These are phyloP conservation scores for Linaria vulgaris DNA, from an alignment of 257 asterid species.

Conservation along the genomic window DNA sequence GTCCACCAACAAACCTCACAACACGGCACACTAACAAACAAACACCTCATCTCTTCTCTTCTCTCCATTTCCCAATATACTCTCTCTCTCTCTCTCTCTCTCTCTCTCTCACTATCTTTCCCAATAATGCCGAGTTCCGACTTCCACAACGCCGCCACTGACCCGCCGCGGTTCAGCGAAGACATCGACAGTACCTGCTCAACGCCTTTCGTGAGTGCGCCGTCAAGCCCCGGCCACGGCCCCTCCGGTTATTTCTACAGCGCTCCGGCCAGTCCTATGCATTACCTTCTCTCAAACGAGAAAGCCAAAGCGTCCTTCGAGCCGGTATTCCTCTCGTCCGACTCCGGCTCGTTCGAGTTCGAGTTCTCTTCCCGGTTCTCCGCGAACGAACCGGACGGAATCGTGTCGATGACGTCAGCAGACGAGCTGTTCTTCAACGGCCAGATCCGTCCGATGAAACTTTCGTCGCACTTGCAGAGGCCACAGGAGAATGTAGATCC, in stretches of 20 bases:
- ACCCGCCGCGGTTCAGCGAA: slow-evolving; percentile 51
- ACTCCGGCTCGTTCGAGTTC: slow-evolving; percentile 56
- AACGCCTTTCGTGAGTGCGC: slow-evolving; percentile 61
- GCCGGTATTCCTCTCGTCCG: slow-evolving; percentile 44
- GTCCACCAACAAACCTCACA: slow-evolving; percentile 33
- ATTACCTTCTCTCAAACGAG: slow-evolving; percentile 33
- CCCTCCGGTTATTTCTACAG: slow-evolving; percentile 60
- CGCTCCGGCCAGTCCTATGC: slow-evolving; percentile 68
- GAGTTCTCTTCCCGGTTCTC: slow-evolving; percentile 53
- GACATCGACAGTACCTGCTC: slow-evolving; percentile 57
- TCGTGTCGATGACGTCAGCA: slow-evolving; percentile 50
- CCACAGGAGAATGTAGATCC: slow-evolving; percentile 40
- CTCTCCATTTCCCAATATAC: not conserved
- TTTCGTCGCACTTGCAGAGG: slow-evolving; percentile 44
- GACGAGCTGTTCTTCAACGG: slow-evolving; percentile 62
- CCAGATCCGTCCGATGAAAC: slow-evolving; percentile 61
- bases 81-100: slow-evolving; percentile 24
- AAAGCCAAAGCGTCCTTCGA: slow-evolving; percentile 22
- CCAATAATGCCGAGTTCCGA: slow-evolving; percentile 36
- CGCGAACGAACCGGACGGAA: slow-evolving; percentile 28
- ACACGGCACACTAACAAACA: slow-evolving; percentile 21
- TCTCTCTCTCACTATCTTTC: too few relatives aligned
- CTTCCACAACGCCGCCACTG: slow-evolving; percentile 26
- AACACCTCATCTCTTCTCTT: slow-evolving; percentile 26
- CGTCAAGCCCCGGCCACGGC: slow-evolving; percentile 47